These are phyloP conservation scores for Globisporangium lucens DNA, from an alignment of 352 stramenopile genomes.

Conservation along the genomic window DNA sequence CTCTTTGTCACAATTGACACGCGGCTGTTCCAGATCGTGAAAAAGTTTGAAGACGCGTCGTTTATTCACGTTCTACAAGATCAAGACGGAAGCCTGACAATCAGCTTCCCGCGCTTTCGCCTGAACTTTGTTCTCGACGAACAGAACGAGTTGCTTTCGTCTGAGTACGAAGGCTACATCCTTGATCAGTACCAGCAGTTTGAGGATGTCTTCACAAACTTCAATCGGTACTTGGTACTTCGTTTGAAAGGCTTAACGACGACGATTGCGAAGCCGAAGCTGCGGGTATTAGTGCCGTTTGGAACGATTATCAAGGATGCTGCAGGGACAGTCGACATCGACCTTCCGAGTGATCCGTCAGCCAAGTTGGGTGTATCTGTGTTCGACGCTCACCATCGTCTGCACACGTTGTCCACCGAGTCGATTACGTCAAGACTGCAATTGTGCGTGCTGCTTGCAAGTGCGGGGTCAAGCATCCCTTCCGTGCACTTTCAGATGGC, in stretches of 20 bases:
- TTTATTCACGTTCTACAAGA: conserved; percentile 32
- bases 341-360: conserved; percentile 10
- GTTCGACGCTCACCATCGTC: conserved; percentile 29
- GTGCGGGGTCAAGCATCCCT: conserved; percentile 26
- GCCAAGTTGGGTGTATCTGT: conserved; percentile 17
- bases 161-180: conserved; percentile 37
- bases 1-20: not conserved
- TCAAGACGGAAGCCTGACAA: conserved; percentile 17
- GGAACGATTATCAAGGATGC: conserved; percentile 21
- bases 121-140: conserved; percentile 33
- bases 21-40: not conserved
- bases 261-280: conserved; percentile 18
- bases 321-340: conserved; percentile 19
- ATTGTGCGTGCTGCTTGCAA: conserved; percentile 34
- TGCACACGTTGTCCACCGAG: conserved; percentile 28
- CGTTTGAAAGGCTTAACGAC: conserved; percentile 9
- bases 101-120: conserved; percentile 39
- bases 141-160: conserved; percentile 21
- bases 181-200: conserved; percentile 35
- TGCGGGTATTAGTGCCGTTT: conserved; percentile 32
- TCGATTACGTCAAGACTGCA: conserved; percentile 33
- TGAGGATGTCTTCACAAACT: conserved; percentile 32
- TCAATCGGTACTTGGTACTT: conserved; percentile 36
- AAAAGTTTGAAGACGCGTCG: conserved; percentile 27
- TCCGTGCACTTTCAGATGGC: conserved; percentile 35